phyloP scores from a whole-genome alignment of 2,329 filamentous ascomycete species.

The Talaromyces sp. region DNA sequence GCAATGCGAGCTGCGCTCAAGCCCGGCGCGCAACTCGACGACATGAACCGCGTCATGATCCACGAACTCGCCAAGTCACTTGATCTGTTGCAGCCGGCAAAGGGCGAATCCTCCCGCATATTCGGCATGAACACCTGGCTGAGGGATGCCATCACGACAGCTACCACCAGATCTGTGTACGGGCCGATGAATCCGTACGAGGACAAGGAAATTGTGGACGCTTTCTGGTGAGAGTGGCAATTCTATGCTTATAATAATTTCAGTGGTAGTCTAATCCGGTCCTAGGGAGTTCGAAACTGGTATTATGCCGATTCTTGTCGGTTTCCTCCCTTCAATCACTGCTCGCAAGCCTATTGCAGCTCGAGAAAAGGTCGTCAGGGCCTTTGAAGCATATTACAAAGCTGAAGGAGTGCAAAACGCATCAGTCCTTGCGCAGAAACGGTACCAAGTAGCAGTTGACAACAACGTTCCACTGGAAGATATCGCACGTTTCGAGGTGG shows the following conservation, averaged over 20 bases:
- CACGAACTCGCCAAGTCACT: background rate
- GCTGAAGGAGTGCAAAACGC: background rate
- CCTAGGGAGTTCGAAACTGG: slow-evolving; percentile 2
- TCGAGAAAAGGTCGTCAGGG: background rate
- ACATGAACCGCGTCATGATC: background rate
- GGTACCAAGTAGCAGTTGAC: background rate
- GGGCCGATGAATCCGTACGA: slow-evolving; percentile 3
- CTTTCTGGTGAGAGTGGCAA: too few relatives aligned
- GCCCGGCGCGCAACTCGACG: background rate
- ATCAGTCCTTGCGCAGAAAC: background rate
- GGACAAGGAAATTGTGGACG: background rate
- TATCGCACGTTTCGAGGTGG: background rate
- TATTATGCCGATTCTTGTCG: background rate
- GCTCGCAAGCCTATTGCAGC: slow-evolving; percentile 1
- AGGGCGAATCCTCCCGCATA: background rate
- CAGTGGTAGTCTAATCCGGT: too few relatives aligned
- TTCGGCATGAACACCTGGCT: background rate
- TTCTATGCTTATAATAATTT: too few relatives aligned
- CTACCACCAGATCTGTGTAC: slow-evolving; percentile 1
- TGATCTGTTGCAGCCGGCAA: background rate
- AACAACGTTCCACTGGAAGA: slow-evolving; percentile 3
- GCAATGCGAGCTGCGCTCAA: background rate
- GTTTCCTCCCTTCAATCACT: background rate
- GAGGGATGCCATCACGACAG: background rate
- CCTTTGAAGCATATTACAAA: slow-evolving; percentile 1